Evolutionary conservation across 352 stramenopile genomes (phyloP), one percentile per base, ranked within the genome.

Genomic region (Blastocystis sp.): DNA sequence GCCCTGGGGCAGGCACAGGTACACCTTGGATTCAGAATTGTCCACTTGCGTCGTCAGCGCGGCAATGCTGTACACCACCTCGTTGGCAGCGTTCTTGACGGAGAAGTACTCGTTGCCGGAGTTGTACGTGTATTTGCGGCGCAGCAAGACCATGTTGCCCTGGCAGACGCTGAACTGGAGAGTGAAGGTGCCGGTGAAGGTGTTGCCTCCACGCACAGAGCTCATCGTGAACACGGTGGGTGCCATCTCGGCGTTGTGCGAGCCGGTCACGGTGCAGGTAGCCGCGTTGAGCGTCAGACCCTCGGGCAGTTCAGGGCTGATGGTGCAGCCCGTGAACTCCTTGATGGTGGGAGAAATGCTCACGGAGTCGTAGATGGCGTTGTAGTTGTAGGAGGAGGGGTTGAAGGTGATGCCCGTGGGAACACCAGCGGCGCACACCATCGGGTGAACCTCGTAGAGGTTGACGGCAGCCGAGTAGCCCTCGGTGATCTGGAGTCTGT

Each of bases 321-420:
- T n/a, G 21, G 11, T 19, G 21, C 71, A 81, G 2, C 43, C 48
- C 38, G 14, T 40, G 17, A 54, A 81, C 40, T 81, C 71, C 38
- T 2, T 81, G 21, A 45, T 21, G n/a, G 48, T 19, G 1, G 71
- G 71, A 57, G 7, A 10, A 42, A 81, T 81, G 28, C 43, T 28
- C 9, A 65, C 71, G 10, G 0, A 14, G 19, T 81, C 71, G 66
- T 81, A 81, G 17, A n/a, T 40, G 71, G 71, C 71, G 21, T 65
- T 66, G n/a, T 52, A 54, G n/a, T 52, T 38, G n/a, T 81, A 81
- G 48, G 6, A 28, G 17, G 48, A 11, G 7, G 21, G 52, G 0
- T 21, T 3, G 60, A 68, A 81, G 11, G 38, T 19, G 42, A 81
- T 81, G 21, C 1, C 6, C 52, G 42, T 28, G 7, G 34, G 57